A percentile compares a stretch with the other conserved stretches of the same genome.
These are phyloP conservation scores for Hypomyces rosellus DNA, from an alignment of 2,329 filamentous ascomycete species.

Conservation along the genomic window DNA sequence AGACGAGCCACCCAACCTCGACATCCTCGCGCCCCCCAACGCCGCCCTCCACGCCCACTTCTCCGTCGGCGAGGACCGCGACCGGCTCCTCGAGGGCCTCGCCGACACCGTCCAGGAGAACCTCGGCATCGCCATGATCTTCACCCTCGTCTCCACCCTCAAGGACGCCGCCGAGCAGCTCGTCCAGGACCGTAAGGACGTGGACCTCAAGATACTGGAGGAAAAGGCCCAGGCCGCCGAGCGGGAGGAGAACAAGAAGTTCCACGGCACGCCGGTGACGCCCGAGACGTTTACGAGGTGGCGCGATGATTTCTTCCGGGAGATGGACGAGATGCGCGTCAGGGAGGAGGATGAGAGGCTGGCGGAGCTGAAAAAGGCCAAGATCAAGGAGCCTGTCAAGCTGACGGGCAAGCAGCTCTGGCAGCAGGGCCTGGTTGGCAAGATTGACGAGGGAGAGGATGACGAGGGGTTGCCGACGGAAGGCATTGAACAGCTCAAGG, in stretches of 20 bases:
- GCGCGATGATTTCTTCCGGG: slow-evolving; percentile 69
- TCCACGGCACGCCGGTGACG: slow-evolving; percentile 86
- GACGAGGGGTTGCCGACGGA: slow-evolving; percentile 53
- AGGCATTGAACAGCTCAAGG: slow-evolving; percentile 64
- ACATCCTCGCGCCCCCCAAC: slow-evolving; percentile 69
- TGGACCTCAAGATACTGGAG: slow-evolving; percentile 51
- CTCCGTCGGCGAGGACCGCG: slow-evolving; percentile 74
- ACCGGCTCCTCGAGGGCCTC: slow-evolving; percentile 63
- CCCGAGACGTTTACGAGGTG: slow-evolving; percentile 77
- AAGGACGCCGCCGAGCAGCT: slow-evolving; percentile 90
- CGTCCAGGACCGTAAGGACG: slow-evolving; percentile 65
- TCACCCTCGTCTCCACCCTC: slow-evolving; percentile 77
- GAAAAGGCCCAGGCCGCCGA: slow-evolving; percentile 56
- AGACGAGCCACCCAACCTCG: slow-evolving; percentile 75
- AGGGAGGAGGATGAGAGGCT: slow-evolving; percentile 68
- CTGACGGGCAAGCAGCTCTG: slow-evolving; percentile 71
- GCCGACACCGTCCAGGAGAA: slow-evolving; percentile 80
- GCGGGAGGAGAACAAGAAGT: slow-evolving; percentile 92
- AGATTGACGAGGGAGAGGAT: slow-evolving; percentile 59
- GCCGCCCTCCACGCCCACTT: slow-evolving; percentile 64
- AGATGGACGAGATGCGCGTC: slow-evolving; percentile 69
- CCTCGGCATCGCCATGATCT: slow-evolving; percentile 95
- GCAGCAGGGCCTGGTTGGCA: slow-evolving; percentile 66
- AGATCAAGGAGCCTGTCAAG: slow-evolving; percentile 65
- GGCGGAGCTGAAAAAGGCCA: slow-evolving; percentile 76